Base-by-base conservation (phyloP, 805 yeast species). In the Yarrowia sp. region DNA sequence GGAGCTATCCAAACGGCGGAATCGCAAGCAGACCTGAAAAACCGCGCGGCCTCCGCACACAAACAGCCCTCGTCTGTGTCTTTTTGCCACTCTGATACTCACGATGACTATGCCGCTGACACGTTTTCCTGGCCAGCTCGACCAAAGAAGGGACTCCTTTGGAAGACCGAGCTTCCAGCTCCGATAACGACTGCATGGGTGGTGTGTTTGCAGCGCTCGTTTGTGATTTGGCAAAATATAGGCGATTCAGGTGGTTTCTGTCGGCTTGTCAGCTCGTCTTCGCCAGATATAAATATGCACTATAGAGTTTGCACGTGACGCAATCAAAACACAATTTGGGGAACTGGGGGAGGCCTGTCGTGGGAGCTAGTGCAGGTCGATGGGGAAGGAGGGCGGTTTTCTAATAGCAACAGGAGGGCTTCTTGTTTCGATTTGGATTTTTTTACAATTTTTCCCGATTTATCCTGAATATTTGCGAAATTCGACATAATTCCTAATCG, bases 141-240 rank as follows among this genome's bases (percentile, higher is more conserved):
- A 55, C 61, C 38, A 55, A 14, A 8, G 47, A 27, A 8, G 61
- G 61, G 9, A 55, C 61, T 14, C 31, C 36, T 29, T 38, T 27
- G 27, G 47, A 25, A 10, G 41, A 31, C 7, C 44, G 35, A 21
- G 55, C 36, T 19, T 55, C 47, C 47, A 55, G 47, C 61, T 55
- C 61, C 19, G 61, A 19, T 25, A 55, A 31, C 21, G 61, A 55
- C 47, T 38, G 61, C 61, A 55, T 55, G 31, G 42, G 29, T n/a
- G 18, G 39, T n/a, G 41, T n/a, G 38, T 6, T 31, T 13, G 25
- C 24, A 38, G 42, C 42, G n/a, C 25, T 19, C 22, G 42, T 6
- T 6, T 12, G n/a, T 10, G 25, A 6, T 3, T 19, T 38, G 42
- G 24, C 22, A 25, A 38, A 18, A 19, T 22, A 9, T 22, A 39